Evolutionary conservation across 2,329 filamentous ascomycete species (phyloP).

Genomic region (Epichloe bromicola): DNA sequence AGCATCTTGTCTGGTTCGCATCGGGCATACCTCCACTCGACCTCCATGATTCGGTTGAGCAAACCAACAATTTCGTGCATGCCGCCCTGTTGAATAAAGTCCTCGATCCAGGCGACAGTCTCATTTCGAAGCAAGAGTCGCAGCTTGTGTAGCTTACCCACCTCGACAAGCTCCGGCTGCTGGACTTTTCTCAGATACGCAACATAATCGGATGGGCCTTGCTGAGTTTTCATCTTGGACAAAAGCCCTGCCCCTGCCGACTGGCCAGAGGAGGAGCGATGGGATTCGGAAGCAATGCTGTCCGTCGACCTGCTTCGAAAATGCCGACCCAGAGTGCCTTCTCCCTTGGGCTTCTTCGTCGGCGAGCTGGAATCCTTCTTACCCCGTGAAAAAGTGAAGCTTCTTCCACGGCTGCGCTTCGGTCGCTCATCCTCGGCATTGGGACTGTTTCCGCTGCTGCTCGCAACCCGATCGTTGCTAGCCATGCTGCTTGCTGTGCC

Average conservation of each 20-base stretch:
- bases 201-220: slow-evolving; percentile 73
- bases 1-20: not conserved
- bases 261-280: slow-evolving; percentile 36
- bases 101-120: slow-evolving; percentile 88
- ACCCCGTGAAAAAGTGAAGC: slow-evolving; percentile 61
- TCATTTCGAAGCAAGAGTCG: slow-evolving; percentile 83
- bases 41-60: slow-evolving; percentile 80
- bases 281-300: slow-evolving; percentile 47
- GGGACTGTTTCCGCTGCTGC: slow-evolving; percentile 20
- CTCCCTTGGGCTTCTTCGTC: slow-evolving; percentile 61
- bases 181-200: slow-evolving; percentile 69
- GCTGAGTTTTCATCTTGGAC: slow-evolving; percentile 59
- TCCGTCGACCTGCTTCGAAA: slow-evolving; percentile 63
- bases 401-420: slow-evolving; percentile 36
- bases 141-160: slow-evolving; percentile 91
- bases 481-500: slow-evolving; percentile 26
- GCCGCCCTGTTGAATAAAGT: slow-evolving; percentile 77
- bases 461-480: slow-evolving; percentile 19
- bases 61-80: slow-evolving; percentile 85
- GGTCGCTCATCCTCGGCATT: slow-evolving; percentile 34
- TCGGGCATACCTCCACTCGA: slow-evolving; percentile 71
- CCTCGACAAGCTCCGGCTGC: slow-evolving; percentile 72
- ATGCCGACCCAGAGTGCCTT: slow-evolving; percentile 48
- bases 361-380: slow-evolving; percentile 53
- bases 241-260: slow-evolving; percentile 45